phyloP scores from a whole-genome alignment of 306 rosid genomes.

The Vicia sativa region DNA sequence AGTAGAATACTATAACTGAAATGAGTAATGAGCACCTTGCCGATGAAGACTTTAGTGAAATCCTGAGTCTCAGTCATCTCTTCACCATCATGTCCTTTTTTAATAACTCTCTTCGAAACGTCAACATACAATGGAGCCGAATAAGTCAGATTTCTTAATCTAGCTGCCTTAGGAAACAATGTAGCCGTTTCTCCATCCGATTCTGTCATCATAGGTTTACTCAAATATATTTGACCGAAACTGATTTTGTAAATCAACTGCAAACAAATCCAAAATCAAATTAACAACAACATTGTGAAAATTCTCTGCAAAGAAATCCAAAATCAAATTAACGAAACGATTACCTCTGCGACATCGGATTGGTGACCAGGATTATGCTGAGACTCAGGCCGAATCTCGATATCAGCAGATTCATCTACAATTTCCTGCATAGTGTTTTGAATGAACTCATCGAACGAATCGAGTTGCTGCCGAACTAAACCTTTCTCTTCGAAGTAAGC shows the following conservation, averaged over 20 bases:
- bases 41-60: slow-evolving; percentile 92
- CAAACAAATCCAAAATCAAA: slow-evolving; percentile 11
- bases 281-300: slow-evolving; percentile 34
- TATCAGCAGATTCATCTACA: slow-evolving; percentile 89
- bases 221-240: slow-evolving; percentile 94
- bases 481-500: slow-evolving; percentile 98
- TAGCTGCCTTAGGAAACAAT: slow-evolving; percentile 94
- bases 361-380: slow-evolving; percentile 98
- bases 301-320: slow-evolving; percentile 55
- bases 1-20: background rate
- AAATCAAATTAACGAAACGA: background rate
- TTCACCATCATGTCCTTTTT: slow-evolving; percentile 97
- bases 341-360: slow-evolving; percentile 83
- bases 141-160: slow-evolving; percentile 89
- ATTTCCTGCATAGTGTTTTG: slow-evolving; percentile 98
- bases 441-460: slow-evolving; percentile 94
- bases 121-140: slow-evolving; percentile 98
- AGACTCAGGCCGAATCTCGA: slow-evolving; percentile 94
- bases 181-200: slow-evolving; percentile 97
- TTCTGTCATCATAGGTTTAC: slow-evolving; percentile 99
- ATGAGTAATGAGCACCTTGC: slow-evolving; percentile 60
- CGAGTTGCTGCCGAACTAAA: slow-evolving; percentile 89
- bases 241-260: slow-evolving; percentile 81
- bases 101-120: slow-evolving; percentile 82
- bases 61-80: slow-evolving; percentile 91